phyloP scores from a whole-genome alignment of 1,284 basidiomycete species.

The Cutaneotrichosporon sp. region DNA sequence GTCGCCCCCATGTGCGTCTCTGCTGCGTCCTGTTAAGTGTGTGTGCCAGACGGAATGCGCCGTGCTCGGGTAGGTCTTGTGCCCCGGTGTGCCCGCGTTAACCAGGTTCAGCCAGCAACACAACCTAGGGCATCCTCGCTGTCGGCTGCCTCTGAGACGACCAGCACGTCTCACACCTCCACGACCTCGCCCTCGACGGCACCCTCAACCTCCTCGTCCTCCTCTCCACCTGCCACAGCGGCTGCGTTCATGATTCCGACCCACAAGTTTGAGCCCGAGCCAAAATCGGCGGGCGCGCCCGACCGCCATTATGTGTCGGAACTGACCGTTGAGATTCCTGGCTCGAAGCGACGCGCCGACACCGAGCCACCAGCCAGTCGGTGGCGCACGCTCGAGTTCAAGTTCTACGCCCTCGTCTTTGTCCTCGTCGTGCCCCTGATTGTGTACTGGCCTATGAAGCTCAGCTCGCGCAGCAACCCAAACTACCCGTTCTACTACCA shows the following conservation, averaged over 20 bases:
- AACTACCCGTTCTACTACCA: conserved; percentile 64
- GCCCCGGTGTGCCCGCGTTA: not conserved
- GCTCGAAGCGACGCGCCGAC: conserved; percentile 13
- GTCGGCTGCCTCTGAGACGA: not conserved
- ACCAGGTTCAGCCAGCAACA: not conserved
- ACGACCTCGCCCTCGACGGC: not conserved
- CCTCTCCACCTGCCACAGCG: not conserved
- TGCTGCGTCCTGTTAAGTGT: too few relatives aligned
- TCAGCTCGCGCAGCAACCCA: conserved; percentile 70
- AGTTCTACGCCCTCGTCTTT: conserved; percentile 65
- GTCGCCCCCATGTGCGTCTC: too few relatives aligned
- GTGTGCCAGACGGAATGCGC: not conserved
- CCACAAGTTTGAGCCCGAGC: not conserved
- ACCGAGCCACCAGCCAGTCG: conserved; percentile 38
- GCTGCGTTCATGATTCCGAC: not conserved
- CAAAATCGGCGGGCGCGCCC: not conserved
- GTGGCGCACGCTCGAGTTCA: conserved; percentile 82
- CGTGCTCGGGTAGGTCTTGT: not conserved
- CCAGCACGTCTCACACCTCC: not conserved
- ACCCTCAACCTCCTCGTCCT: not conserved
- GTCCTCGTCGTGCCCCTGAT: conserved; percentile 66
- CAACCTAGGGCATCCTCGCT: not conserved
- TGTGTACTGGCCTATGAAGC: conserved; percentile 68
- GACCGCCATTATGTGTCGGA: conserved; percentile 24
- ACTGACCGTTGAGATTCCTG: conserved; percentile 33